Conservation (phyloP, 345 rosid species). For the Eucalyptus pauciflora region DNA sequence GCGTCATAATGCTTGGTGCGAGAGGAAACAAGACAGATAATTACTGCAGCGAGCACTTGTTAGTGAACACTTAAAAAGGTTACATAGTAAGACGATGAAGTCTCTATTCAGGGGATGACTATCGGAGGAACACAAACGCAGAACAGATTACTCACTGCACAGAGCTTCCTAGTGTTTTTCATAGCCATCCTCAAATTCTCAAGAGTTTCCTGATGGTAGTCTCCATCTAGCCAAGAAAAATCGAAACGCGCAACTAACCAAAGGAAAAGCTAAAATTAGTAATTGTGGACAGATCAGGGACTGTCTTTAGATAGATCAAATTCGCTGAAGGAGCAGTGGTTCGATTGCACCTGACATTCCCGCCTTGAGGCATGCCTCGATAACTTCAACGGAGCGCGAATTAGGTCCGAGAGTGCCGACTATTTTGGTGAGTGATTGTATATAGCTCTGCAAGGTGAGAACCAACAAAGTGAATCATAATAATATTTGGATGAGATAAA, state of each 20-base stretch:
- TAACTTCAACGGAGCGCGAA: slow-evolving; percentile 13
- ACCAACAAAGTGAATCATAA: neutral
- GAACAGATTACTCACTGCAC: slow-evolving; percentile 12
- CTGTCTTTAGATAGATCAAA: neutral
- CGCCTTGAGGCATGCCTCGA: slow-evolving; percentile 17
- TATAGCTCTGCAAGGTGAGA: slow-evolving; percentile 1
- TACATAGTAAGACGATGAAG: neutral
- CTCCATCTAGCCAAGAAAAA: slow-evolving; percentile 19
- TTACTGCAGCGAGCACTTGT: neutral
- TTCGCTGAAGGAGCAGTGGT: neutral
- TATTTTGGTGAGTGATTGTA: slow-evolving; percentile 18
- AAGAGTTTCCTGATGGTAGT: slow-evolving; percentile 30
- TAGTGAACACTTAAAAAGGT: neutral
- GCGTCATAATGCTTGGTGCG: neutral
- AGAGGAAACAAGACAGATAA: neutral
- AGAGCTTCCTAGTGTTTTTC: slow-evolving; percentile 19
- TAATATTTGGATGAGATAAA: neutral
- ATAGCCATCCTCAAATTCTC: slow-evolving; percentile 16
- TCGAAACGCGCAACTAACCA: slow-evolving; percentile 19
- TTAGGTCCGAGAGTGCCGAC: slow-evolving; percentile 28
- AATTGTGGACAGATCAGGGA: neutral
- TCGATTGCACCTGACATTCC: slow-evolving; percentile 19
- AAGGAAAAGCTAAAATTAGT: neutral
- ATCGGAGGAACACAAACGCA: neutral
- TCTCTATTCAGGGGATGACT: neutral